These are phyloP conservation scores for Vitis hybrid DNA, from an alignment of 177 flowering plant genomes.

Conservation along the genomic window DNA sequence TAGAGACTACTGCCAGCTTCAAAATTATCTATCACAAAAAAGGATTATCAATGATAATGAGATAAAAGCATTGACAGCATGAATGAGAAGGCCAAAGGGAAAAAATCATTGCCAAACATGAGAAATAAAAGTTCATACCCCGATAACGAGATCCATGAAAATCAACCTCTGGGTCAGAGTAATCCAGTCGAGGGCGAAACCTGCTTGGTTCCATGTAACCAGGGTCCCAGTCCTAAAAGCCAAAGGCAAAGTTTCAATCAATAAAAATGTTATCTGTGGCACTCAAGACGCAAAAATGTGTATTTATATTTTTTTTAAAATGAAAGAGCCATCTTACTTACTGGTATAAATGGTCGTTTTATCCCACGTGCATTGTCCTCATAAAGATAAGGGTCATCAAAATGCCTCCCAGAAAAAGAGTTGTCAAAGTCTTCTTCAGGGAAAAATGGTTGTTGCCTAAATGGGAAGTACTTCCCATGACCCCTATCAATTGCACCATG, in stretches of 20 bases:
- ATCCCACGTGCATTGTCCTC: conserved; percentile 43
- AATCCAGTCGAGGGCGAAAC: conserved; percentile 57
- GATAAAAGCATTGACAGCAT: background rate
- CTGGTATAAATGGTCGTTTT: conserved; percentile 61
- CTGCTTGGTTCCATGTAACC: conserved; percentile 55
- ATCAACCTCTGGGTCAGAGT: conserved; percentile 37
- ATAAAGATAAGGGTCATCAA: conserved; percentile 53
- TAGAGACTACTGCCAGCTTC: conserved; percentile 40
- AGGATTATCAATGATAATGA: background rate
- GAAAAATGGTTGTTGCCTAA: conserved; percentile 45
- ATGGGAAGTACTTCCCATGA: conserved; percentile 24
- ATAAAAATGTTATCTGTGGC: background rate
- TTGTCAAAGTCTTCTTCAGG: conserved; percentile 44
- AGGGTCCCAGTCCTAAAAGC: conserved; percentile 49
- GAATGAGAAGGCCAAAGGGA: background rate
- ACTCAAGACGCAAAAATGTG: background rate
- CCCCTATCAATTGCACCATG: conserved; percentile 34
- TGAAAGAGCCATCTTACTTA: conserved; percentile 16
- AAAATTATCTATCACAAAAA: conserved; percentile 32
- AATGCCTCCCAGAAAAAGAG: conserved; percentile 39
- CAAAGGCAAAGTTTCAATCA: conserved; percentile 9
- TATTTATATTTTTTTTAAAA: background rate
- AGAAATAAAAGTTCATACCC: conserved; percentile 30
- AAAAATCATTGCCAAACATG: background rate
- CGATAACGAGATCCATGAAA: conserved; percentile 39